Base-by-base conservation (phyloP, 2,329 filamentous ascomycete genomes). In the Elsinoe ampelina region DNA sequence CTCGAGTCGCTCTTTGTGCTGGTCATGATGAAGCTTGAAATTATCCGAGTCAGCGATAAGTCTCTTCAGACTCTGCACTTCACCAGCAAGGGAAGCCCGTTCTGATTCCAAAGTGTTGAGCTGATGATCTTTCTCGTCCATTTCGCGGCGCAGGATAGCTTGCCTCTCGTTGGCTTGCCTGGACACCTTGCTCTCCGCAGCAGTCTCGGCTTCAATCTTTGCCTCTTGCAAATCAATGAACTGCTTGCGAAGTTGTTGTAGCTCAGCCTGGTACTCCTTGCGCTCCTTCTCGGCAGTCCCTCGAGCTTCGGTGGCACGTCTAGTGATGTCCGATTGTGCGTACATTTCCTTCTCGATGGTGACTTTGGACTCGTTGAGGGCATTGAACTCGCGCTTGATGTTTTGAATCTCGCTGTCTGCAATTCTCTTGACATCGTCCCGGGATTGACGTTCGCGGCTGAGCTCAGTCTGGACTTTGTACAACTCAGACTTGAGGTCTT, bases 291-390 rank as follows among this genome's bases (percentile, higher is more conserved):
- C 92, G 0, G 89, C 89, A 4, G 83, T 81, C 4, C 84, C 79
- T 32, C 89, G 83, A 47, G 88, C 86, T 69, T 95, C 90, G 62
- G 86, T 89, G 10, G 90, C 88, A 56, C 92, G 83, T 36, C 93
- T 84, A 45, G 96, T 80, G 10, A 88, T 87, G 67, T 98, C 92
- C 70, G 96, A 91, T 67, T 97, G 92, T 4, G 88, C 86, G 68
- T 97, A 97, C 69, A 98, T 85, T 71, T 97, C 92, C 70, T 96
- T 97, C 71, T 98, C 92, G 61, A 98, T 95, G 47, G 85, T 95
- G 65, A 96, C 95, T 71, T 98, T 98, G 26, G 89, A 85, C 61
- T 96, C 90, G 64, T 95, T 95, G 34, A 97, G 78, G 34, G 83
- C 81, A 51, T 95, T 85, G 63, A 84, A 95, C 62, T 97, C 90